Evolutionary conservation across 2,329 filamentous ascomycete genomes (phyloP), one percentile per base, ranked within the genome.

Genomic region (Hawksworthiomyces lignivorus): DNA sequence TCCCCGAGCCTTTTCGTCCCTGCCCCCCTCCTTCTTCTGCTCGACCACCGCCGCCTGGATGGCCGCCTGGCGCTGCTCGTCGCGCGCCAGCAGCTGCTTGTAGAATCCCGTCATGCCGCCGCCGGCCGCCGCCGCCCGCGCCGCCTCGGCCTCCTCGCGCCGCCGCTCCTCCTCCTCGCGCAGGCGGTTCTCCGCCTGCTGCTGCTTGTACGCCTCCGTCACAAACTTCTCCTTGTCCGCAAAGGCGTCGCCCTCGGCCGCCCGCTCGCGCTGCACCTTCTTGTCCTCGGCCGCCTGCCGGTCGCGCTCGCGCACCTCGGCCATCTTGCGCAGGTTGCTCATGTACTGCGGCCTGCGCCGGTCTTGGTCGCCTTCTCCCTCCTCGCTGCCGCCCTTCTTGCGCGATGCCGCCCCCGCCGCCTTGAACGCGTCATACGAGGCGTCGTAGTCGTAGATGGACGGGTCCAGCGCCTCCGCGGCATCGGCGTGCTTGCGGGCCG

Each of bases 181-280:
- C 41, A 70, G 67, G 50, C 70, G 68, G 50, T 86, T 80, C 60
- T 89, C 86, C 57, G 83, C 84, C 55, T 89, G 84, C 56, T 90
- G 85, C 55, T 74, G 72, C 65, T 84, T 87, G 59, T 92, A 94
- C 27, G 85, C 85, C 44, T 80, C 82, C 0, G 86, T 92, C 26
- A 92, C 87, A 52, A 92, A 92, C 61, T 82, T 86, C 57, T 92
- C 87, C 64, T 89, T 92, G 53, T 82, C 86, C 0, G 75, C 82
- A 54, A 80, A 92, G 55, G 84, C 82, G 26, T 90, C 86, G 15
- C 86, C 86, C 58, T 92, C 87, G 1, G 77, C 81, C 54, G 85
- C 85, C 34, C 86, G 73, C 58, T 92, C 86, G 19, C 80, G 73
- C 52, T 84, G 80, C 52, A 92, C 71, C 60, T 84, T 77, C 62